Evolutionary conservation across 352 stramenopile genomes (phyloP).

Genomic region (Globisporangium iwayamae): DNA sequence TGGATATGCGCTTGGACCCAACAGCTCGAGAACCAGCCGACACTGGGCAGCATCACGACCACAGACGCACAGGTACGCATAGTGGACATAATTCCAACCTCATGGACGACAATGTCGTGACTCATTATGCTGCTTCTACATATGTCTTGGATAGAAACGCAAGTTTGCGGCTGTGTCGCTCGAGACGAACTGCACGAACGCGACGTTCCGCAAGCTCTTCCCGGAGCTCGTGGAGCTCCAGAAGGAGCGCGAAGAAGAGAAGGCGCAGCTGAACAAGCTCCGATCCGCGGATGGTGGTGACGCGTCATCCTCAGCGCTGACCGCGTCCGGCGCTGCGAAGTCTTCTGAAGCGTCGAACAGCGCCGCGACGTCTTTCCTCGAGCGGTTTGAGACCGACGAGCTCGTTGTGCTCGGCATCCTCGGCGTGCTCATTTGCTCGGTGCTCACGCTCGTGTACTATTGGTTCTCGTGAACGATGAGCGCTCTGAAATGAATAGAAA

Average conservation of each 20-base stretch:
- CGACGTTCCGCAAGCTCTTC: slow-evolving; percentile 86
- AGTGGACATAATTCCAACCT: neutral
- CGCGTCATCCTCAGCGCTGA: neutral
- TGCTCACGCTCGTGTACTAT: slow-evolving; percentile 16
- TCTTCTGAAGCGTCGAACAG: neutral
- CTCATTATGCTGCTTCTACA: neutral
- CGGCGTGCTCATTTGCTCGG: slow-evolving; percentile 20
- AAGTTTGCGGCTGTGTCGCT: slow-evolving; percentile 80
- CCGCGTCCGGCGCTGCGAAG: neutral
- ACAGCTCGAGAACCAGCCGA: slow-evolving; percentile 77
- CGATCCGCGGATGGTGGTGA: neutral
- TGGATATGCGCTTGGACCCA: neutral
- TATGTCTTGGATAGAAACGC: slow-evolving; percentile 42
- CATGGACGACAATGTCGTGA: neutral
- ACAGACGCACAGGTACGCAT: slow-evolving; percentile 57
- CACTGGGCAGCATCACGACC: slow-evolving; percentile 86
- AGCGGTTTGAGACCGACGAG: slow-evolving; percentile 18
- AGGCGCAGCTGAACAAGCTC: slow-evolving; percentile 35
- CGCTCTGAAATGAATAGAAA: slow-evolving; percentile 1
- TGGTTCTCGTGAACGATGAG: slow-evolving; percentile 14
- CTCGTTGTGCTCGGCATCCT: slow-evolving; percentile 16
- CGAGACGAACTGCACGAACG: slow-evolving; percentile 76
- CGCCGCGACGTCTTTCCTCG: slow-evolving; percentile 8
- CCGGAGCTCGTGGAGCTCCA: slow-evolving; percentile 85
- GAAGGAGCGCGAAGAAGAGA: slow-evolving; percentile 43